phyloP scores from a whole-genome alignment of 2,329 filamentous ascomycete genomes.

The Aspergillus caelatus region DNA sequence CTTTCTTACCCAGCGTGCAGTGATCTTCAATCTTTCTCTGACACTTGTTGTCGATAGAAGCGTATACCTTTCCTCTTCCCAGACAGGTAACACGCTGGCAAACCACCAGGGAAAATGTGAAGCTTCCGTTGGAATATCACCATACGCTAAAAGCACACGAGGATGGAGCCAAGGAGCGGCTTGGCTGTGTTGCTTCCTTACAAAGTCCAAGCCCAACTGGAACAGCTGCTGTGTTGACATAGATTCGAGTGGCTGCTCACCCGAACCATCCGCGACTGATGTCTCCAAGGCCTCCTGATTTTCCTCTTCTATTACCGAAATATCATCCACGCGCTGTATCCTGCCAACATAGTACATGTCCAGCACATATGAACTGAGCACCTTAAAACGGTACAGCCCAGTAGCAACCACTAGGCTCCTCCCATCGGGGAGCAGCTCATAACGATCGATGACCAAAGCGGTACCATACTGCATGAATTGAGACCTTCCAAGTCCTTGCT shows the following conservation, averaged over 20 bases:
- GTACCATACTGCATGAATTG: conserved; percentile 77
- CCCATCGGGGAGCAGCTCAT: conserved; percentile 75
- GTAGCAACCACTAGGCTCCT: conserved; percentile 78
- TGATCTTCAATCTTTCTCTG: conserved; percentile 79
- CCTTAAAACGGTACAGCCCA: conserved; percentile 75
- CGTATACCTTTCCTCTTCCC: conserved; percentile 76
- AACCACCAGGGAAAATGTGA: conserved; percentile 89
- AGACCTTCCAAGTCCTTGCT: conserved; percentile 55
- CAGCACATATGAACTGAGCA: conserved; percentile 62
- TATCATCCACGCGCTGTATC: conserved; percentile 76
- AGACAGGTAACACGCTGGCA: conserved; percentile 76
- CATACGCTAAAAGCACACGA: conserved; percentile 73
- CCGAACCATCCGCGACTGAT: conserved; percentile 19
- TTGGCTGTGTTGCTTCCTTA: conserved; percentile 67
- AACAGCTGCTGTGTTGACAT: conserved; percentile 74
- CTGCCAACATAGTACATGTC: conserved; percentile 81
- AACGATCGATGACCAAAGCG: conserved; percentile 72
- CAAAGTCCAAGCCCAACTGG: conserved; percentile 66
- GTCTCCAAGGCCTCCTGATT: conserved; percentile 72
- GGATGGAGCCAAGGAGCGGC: conserved; percentile 76
- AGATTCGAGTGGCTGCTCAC: conserved; percentile 37
- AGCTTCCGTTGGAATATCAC: conserved; percentile 74
- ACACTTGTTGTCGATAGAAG: conserved; percentile 75
- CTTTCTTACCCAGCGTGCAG: conserved; percentile 74
- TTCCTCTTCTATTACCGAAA: conserved; percentile 81